A percentile compares a stretch with the other conserved stretches of the same genome.
Evolutionary conservation across 148 eudicot species (phyloP).

Genomic region (Rhododendron simsii): DNA sequence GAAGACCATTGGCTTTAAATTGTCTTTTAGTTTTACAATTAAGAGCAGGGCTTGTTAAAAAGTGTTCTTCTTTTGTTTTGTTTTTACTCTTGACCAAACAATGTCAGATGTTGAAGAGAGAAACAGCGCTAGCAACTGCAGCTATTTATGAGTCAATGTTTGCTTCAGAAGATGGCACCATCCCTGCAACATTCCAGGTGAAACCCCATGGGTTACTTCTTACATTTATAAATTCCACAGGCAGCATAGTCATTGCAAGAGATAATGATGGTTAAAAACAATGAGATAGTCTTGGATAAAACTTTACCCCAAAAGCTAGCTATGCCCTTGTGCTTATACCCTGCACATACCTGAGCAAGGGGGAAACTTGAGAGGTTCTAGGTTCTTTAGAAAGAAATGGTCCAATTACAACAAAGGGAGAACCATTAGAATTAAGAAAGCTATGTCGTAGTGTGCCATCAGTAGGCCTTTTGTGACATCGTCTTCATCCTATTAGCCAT

Average conservation of each 20-base stretch:
- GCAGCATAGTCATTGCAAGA: not conserved
- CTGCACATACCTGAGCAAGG: not conserved
- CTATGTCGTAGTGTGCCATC: not conserved
- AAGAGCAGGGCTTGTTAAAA: not conserved
- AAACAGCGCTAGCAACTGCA: slow-evolving; percentile 93
- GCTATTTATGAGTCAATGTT: slow-evolving; percentile 95
- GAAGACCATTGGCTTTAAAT: not conserved
- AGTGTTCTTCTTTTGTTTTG: slow-evolving; percentile 9
- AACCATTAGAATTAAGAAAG: not conserved
- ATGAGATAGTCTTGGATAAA: not conserved
- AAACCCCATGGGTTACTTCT: not conserved
- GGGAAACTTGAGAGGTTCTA: not conserved
- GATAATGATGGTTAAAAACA: not conserved
- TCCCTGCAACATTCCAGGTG: slow-evolving; percentile 98
- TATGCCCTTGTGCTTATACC: not conserved
- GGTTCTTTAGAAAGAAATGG: not conserved
- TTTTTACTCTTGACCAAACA: not conserved
- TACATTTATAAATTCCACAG: not conserved
- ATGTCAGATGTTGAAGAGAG: slow-evolving; percentile 69
- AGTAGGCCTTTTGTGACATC: not conserved
- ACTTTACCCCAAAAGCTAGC: not conserved
- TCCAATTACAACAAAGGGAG: not conserved
- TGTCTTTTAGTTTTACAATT: not conserved
- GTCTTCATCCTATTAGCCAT: not conserved
- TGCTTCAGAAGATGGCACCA: slow-evolving; percentile 89